Percentiles rank a stretch among this genome's conserved stretches.
phyloP scores from a whole-genome alignment of 306 rosid genomes.

The Corylus avellana region DNA sequence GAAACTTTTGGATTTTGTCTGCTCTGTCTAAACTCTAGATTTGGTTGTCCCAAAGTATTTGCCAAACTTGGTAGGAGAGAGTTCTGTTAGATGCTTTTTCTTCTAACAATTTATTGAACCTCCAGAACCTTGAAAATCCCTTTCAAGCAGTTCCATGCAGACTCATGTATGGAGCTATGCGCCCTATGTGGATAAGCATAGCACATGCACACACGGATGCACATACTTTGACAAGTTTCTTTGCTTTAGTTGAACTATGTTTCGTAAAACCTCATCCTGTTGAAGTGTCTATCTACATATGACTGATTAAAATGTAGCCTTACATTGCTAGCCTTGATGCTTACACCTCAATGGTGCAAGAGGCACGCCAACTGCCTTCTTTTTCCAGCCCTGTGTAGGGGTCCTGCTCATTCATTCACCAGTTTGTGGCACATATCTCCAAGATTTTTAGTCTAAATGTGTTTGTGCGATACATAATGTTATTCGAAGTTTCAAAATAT shows the following conservation, averaged over 20 bases:
- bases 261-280: not conserved
- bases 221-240: not conserved
- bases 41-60: not conserved
- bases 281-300: constrained; percentile 4
- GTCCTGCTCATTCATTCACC: not conserved
- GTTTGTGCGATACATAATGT: not conserved
- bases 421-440: not conserved
- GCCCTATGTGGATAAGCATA: not conserved
- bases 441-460: not conserved
- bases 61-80: not conserved
- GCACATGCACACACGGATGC: not conserved
- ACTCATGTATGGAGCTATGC: not conserved
- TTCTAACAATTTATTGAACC: not conserved
- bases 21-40: not conserved
- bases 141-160: not conserved
- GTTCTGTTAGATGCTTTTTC: not conserved
- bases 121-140: not conserved
- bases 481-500: not conserved
- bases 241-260: not conserved
- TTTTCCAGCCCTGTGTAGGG: not conserved
- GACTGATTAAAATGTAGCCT: not conserved
- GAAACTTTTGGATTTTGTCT: not conserved
- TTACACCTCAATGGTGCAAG: not conserved
- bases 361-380: not conserved
- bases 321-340: constrained; percentile 4